Evolutionary conservation across 257 asterid genomes (phyloP).

Genomic region (Forsythia viridissima): DNA sequence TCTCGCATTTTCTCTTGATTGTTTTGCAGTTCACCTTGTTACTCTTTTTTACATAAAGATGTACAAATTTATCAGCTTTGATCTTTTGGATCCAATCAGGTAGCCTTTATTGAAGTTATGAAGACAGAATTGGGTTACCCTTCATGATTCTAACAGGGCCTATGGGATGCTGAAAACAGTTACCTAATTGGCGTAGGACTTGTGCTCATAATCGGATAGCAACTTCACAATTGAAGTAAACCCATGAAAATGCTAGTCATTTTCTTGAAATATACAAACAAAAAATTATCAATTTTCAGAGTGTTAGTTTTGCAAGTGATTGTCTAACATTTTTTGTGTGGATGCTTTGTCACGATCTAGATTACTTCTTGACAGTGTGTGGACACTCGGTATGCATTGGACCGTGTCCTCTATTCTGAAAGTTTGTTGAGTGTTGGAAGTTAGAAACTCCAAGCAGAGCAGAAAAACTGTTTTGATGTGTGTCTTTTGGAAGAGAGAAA

Average conservation of each 20-base stretch:
- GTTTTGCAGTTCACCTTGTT: not conserved
- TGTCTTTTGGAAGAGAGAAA: not conserved
- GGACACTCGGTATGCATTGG: not conserved
- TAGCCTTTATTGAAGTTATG: not conserved
- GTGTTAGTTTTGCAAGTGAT: not conserved
- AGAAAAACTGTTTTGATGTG: too few species aligned
- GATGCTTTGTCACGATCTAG: not conserved
- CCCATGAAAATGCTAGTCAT: not conserved
- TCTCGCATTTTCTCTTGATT: not conserved
- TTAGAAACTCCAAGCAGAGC: not conserved
- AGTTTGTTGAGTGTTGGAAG: not conserved
- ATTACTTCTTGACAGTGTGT: not conserved
- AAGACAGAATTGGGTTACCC: not conserved
- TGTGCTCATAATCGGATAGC: not conserved
- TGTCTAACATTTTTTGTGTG: not conserved
- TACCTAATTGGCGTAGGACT: not conserved
- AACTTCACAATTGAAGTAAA: not conserved
- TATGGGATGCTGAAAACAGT: not conserved
- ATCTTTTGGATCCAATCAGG: not conserved
- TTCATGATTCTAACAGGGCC: not conserved
- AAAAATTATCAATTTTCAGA: not conserved
- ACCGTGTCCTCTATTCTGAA: not conserved
- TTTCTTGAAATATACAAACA: not conserved
- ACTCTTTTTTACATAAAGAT: slow-evolving; percentile 7
- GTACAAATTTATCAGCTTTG: not conserved